Evolutionary conservation across 2,329 filamentous ascomycete species (phyloP), one percentile per base, ranked within the genome.

Genomic region (Camillea tinctor): DNA sequence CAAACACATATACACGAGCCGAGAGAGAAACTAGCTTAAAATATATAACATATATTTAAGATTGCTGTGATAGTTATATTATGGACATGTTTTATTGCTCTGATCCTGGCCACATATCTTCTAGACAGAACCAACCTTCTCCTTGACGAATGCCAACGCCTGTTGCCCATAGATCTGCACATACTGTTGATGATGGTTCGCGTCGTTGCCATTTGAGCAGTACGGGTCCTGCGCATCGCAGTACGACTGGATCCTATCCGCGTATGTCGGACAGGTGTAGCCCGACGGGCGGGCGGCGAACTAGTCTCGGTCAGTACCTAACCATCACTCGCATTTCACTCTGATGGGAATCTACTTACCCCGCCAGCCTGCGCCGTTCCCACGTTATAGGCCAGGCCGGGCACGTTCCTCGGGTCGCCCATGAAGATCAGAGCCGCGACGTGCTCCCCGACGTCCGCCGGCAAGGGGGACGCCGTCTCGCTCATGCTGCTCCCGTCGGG

Each of bases 391-490:
- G 36, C 17, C 7, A 44, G 17, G 36, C 36, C 36, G 36, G 36
- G 36, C 36, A 44, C 36, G 36, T 44, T 44, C 36, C 36, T 44
- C 2, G 36, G 36, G 36, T 44, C 36, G 36, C 36, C 36, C 36
- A 44, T 44, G 36, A 44, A 44, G 36, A 44, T 44, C 7, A 44
- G 36, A 11, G 36, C 36, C 36, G 36, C 36, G 36, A 44, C 36
- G 17, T 44, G 36, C 36, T 44, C 36, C 2, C 82, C 81, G 6
- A 79, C 79, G 24, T 60, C 59, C 2, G 54, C 56, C n/a, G 58
- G 58, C 3, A 62, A 4, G 9, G 57, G 60, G n/a, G 60, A 36
- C 9, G 58, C 53, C 2, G 56, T 60, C 13, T 53, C 50, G 21
- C 52, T 56, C 58, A 60, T 55, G 53, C 59, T 58, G 51, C 59